A percentile compares a stretch with the other conserved stretches of the same genome.
These are phyloP conservation scores for Ettlia oleoabundans DNA, from an alignment of 139 green algal genomes.

Conservation along the genomic window DNA sequence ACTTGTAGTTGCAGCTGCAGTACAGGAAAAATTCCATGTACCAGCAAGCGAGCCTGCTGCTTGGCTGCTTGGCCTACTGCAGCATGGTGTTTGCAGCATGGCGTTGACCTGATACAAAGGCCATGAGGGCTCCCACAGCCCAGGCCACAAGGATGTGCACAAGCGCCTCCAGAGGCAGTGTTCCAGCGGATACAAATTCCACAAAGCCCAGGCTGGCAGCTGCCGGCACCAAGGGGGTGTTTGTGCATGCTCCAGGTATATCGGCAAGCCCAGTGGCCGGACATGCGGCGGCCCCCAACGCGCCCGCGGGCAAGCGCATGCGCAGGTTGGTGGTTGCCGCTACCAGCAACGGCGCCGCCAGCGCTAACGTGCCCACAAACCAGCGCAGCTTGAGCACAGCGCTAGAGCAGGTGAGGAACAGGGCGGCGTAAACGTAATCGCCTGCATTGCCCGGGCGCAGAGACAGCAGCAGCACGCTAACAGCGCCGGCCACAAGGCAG, in stretches of 20 bases:
- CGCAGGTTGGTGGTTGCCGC: slow-evolving; percentile 12
- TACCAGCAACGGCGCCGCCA: slow-evolving; percentile 34
- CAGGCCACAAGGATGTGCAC: slow-evolving; percentile 79
- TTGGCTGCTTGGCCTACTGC: not conserved
- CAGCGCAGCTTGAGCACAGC: slow-evolving; percentile 80
- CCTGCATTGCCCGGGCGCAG: not conserved
- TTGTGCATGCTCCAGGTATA: not conserved
- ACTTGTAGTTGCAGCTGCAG: no score
- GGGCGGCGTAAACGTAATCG: slow-evolving; percentile 76
- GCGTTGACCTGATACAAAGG: slow-evolving; percentile 60
- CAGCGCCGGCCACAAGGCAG: slow-evolving; percentile 37
- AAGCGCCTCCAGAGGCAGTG: slow-evolving; percentile 63
- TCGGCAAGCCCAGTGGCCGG: not conserved
- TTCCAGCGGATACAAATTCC: not conserved
- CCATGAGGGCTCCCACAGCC: slow-evolving; percentile 79
- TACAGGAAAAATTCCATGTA: no score
- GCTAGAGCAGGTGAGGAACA: slow-evolving; percentile 84
- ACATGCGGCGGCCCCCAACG: not conserved
- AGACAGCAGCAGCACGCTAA: slow-evolving; percentile 24
- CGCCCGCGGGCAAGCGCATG: not conserved
- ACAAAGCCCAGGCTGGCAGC: no score
- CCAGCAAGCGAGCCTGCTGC: not conserved
- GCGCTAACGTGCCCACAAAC: slow-evolving; percentile 34
- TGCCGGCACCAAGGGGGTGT: not conserved
- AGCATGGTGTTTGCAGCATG: no score